Conservation (phyloP, 2,329 filamentous ascomycete species). For the Sporothrix mexicana region DNA sequence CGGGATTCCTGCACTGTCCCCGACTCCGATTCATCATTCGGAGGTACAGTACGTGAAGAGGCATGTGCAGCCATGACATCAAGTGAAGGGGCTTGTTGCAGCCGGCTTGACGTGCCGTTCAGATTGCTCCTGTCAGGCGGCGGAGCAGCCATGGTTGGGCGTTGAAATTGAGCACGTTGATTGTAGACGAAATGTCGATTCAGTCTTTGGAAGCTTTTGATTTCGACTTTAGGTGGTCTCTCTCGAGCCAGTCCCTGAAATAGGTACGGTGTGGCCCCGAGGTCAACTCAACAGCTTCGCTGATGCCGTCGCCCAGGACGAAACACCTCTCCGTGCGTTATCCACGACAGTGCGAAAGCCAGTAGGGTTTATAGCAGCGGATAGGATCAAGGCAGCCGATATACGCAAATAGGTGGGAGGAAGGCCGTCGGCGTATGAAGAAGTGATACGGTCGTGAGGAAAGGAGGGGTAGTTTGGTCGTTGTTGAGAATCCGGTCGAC, state of each 20-base stretch:
- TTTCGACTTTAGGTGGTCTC: background rate
- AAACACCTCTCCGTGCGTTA: background rate
- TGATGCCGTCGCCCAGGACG: too few relatives aligned
- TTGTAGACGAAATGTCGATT: background rate
- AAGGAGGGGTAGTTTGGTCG: background rate
- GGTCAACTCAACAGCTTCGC: too few relatives aligned
- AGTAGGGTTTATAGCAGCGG: too few relatives aligned
- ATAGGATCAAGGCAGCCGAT: background rate
- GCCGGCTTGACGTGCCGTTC: slow-evolving; percentile 16
- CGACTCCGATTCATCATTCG: slow-evolving; percentile 44
- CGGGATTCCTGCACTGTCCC: slow-evolving; percentile 56
- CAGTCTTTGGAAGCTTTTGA: too few relatives aligned
- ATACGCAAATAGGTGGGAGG: background rate
- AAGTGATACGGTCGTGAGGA: background rate
- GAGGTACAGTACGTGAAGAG: slow-evolving; percentile 38
- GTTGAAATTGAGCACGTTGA: background rate
- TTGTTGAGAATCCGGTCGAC: background rate
- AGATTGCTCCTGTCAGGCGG: background rate
- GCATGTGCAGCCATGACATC: slow-evolving; percentile 39
- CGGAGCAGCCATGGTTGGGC: slow-evolving; percentile 32
- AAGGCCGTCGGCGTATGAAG: background rate
- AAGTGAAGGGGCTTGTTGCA: slow-evolving; percentile 38
- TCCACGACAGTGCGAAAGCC: background rate
- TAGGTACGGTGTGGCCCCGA: background rate
- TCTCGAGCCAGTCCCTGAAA: background rate